These are phyloP conservation scores for Arachis stenosperma DNA, from an alignment of 306 rosid species.

Conservation along the genomic window DNA sequence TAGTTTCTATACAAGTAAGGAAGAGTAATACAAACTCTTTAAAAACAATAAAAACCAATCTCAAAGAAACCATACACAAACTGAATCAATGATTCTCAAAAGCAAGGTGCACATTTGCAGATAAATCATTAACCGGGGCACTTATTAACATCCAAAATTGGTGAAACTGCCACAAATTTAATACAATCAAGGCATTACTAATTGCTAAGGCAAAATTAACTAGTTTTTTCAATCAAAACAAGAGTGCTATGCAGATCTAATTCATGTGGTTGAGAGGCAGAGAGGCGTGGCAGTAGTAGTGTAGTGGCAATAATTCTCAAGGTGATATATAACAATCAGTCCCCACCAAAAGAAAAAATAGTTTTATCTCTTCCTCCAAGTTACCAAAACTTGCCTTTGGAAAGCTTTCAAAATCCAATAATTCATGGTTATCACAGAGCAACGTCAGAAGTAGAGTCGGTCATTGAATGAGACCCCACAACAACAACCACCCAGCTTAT, in stretches of 20 bases:
- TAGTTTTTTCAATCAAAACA: slow-evolving; percentile 6
- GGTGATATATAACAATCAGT: slow-evolving; percentile 16
- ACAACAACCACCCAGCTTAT: slow-evolving; percentile 33
- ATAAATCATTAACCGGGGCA: slow-evolving; percentile 2
- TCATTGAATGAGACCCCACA: slow-evolving; percentile 42
- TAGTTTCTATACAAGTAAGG: slow-evolving; percentile 16
- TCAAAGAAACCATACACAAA: slow-evolving; percentile 29
- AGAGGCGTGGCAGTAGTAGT: slow-evolving; percentile 20
- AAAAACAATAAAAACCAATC: neutral
- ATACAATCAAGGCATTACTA: neutral
- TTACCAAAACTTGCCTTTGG: slow-evolving; percentile 16
- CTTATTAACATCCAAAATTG: neutral
- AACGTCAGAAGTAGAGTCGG: slow-evolving; percentile 38
- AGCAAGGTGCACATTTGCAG: slow-evolving; percentile 1
- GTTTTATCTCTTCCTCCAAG: slow-evolving; percentile 11
- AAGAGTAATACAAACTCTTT: slow-evolving; percentile 1
- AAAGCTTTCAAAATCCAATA: slow-evolving; percentile 35
- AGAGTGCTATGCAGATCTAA: slow-evolving; percentile 28
- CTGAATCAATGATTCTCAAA: neutral
- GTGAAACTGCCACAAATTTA: slow-evolving; percentile 6
- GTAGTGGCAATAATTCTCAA: slow-evolving; percentile 18
- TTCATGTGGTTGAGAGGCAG: slow-evolving; percentile 41
- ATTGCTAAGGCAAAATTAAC: neutral
- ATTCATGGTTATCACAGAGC: slow-evolving; percentile 21
- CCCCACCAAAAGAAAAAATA: slow-evolving; percentile 16